Conservation (phyloP, 1,284 basidiomycete species). For the Pisolithus thermaeus region DNA sequence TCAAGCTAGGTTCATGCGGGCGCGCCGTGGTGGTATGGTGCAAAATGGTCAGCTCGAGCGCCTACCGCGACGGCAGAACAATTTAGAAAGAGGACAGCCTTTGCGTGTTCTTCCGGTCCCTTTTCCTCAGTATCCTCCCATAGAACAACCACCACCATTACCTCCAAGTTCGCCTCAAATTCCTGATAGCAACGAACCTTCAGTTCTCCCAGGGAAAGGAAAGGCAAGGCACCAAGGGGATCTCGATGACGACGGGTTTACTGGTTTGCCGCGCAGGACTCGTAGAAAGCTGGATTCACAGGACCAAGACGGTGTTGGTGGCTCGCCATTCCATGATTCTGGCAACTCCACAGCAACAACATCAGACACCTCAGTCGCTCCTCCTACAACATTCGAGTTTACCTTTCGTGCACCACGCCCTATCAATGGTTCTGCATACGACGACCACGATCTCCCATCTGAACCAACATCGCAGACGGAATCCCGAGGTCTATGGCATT, state of each 20-base stretch:
- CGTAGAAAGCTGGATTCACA: conserved; percentile 12
- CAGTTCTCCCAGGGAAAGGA: not conserved
- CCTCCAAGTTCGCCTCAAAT: not conserved
- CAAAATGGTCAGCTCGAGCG: conserved; percentile 20
- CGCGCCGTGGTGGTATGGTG: conserved; percentile 17
- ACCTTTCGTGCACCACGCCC: conserved; percentile 19
- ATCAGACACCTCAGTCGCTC: conserved; percentile 7
- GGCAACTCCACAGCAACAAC: not conserved
- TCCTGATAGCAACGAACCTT: conserved; percentile 1
- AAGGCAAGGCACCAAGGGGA: conserved; percentile 25
- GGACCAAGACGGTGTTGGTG: conserved; percentile 2
- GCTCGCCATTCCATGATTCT: not conserved
- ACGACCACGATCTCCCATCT: conserved; percentile 22
- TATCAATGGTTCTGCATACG: conserved; percentile 3
- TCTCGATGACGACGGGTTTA: conserved; percentile 1
- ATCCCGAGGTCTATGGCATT: not conserved
- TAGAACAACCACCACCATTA: conserved; percentile 11
- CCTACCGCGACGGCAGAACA: conserved; percentile 13
- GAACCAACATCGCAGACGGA: conserved; percentile 15
- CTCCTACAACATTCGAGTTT: conserved; percentile 24
- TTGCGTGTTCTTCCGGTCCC: conserved; percentile 13
- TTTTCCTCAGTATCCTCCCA: conserved; percentile 11
- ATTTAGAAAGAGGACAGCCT: conserved; percentile 12
- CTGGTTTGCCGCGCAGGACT: conserved; percentile 12
- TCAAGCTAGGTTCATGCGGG: conserved; percentile 21